Percentiles rank a stretch among this genome's conserved stretches.
These are phyloP conservation scores for Aureobasidium vineae DNA, from an alignment of 2,329 filamentous ascomycete genomes.

Conservation along the genomic window DNA sequence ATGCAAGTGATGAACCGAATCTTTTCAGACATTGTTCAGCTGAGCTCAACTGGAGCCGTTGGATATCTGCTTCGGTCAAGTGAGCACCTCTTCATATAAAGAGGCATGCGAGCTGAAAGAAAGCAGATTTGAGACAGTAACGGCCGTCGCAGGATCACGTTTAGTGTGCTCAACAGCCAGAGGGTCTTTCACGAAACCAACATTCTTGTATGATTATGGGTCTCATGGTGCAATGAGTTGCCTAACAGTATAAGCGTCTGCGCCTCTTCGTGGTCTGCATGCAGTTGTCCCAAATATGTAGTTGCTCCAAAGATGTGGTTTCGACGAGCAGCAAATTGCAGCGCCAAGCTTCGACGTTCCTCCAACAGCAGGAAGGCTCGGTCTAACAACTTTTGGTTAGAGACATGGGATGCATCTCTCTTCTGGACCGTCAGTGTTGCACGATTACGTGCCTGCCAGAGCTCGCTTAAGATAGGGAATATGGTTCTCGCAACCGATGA, in stretches of 20 bases:
- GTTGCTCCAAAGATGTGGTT: too few relatives aligned
- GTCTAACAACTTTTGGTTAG: neutral
- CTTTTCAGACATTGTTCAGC: conserved; percentile 4
- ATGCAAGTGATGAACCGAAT: neutral
- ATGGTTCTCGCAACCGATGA: neutral
- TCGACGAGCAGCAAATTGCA: too few relatives aligned
- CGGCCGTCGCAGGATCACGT: neutral
- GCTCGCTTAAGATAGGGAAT: neutral
- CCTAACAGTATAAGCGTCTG: neutral
- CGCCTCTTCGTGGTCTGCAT: neutral
- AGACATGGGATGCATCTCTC: neutral
- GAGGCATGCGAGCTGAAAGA: neutral
- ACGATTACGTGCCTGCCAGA: neutral
- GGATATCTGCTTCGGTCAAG: neutral
- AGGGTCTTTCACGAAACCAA: neutral
- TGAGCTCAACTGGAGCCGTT: neutral
- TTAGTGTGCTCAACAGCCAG: neutral
- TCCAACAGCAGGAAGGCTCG: neutral
- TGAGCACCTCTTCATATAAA: neutral
- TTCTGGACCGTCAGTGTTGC: neutral
- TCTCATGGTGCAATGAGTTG: neutral
- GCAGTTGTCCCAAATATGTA: too few relatives aligned
- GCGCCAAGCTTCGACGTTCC: neutral
- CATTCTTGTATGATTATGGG: neutral
- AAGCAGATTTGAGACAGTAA: neutral